Evolutionary conservation across 495 filamentous ascomycete species (phyloP).

Genomic region (Saxophila tyrrhenica): DNA sequence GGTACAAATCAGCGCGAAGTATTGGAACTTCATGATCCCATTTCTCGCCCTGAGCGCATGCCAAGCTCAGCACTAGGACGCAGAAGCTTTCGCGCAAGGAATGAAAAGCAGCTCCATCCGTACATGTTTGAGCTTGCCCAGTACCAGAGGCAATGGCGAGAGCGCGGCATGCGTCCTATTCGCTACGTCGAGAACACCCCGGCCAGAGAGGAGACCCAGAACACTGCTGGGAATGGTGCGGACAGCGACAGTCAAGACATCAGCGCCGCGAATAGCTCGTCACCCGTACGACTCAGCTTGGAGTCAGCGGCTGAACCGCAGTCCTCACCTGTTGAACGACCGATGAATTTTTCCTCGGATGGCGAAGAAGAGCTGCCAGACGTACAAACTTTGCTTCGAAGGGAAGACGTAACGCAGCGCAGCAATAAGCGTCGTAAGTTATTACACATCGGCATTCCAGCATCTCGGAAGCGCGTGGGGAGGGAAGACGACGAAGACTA

Average conservation of each 20-base stretch:
- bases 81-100: constrained; percentile 23
- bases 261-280: neutral
- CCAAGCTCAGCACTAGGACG: neutral
- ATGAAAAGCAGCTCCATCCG: constrained; percentile 31
- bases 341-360: neutral
- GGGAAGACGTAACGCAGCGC: neutral
- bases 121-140: constrained; percentile 26
- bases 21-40: too few species aligned
- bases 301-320: neutral
- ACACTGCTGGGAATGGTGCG: constrained; percentile 1
- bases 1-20: too few species aligned
- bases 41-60: too few species aligned
- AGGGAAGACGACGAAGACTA: neutral
- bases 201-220: constrained; percentile 8
- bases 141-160: constrained; percentile 23
- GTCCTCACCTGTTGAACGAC: neutral
- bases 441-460: constrained; percentile 2
- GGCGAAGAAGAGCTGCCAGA: constrained; percentile 23
- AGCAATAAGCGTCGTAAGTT: constrained; percentile 19
- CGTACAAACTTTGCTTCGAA: constrained; percentile 9
- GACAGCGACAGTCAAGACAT: neutral
- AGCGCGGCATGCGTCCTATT: constrained; percentile 26
- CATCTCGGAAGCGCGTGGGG: neutral
- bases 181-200: neutral
- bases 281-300: neutral